These are phyloP conservation scores for Verticillium nubilum DNA, from an alignment of 2,329 filamentous ascomycete genomes.

Conservation along the genomic window DNA sequence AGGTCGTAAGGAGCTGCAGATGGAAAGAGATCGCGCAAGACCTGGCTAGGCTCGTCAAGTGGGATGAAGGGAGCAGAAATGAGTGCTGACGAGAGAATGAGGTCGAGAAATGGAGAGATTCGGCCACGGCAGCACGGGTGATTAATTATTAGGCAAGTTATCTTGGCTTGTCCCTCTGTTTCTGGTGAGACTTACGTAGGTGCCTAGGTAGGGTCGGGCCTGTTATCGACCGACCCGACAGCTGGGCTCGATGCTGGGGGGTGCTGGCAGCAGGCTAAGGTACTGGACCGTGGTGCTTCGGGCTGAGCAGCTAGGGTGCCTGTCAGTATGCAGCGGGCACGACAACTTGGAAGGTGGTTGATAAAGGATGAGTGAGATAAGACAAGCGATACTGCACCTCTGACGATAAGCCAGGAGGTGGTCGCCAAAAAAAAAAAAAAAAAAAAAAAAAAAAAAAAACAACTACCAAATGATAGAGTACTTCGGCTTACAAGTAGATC, in stretches of 20 bases:
- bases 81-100: background rate
- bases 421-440: too few relatives aligned
- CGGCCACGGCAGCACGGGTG: background rate
- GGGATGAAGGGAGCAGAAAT: background rate
- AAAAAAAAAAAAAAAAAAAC: too few relatives aligned
- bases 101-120: background rate
- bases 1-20: background rate
- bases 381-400: background rate
- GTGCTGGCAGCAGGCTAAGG: background rate
- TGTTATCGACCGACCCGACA: background rate
- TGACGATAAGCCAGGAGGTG: background rate
- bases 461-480: too few relatives aligned
- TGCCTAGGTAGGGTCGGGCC: background rate
- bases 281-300: background rate
- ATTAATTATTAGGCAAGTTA: background rate
- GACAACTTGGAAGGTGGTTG: background rate
- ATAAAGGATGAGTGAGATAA: background rate
- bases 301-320: background rate
- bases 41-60: background rate
- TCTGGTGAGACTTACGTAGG: background rate
- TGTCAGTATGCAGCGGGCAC: background rate
- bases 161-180: background rate
- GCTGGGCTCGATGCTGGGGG: background rate
- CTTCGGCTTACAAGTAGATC: too few relatives aligned
- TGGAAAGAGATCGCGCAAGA: background rate